Evolutionary conservation across 2,329 filamentous ascomycete species (phyloP), one percentile per base, ranked within the genome.

Genomic region (Trichoderma aggressivum): DNA sequence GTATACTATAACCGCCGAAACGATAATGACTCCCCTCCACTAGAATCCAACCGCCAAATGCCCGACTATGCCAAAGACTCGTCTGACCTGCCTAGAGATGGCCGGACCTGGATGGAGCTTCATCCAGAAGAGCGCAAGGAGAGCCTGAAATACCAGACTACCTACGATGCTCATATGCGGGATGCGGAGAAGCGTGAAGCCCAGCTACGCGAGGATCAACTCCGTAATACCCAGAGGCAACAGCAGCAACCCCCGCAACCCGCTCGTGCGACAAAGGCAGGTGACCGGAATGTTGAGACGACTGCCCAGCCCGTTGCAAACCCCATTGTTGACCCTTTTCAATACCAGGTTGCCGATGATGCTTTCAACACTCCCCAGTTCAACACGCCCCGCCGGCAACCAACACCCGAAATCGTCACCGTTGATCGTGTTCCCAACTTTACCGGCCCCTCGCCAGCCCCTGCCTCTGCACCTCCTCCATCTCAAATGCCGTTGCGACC

Each of bases 361-460:
- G 83, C 84, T n/a, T 87, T 87, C 72, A 79, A 81, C 62, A 85
- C 84, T 11, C 84, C 86, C 3, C 74, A 78, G 36, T 75, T 78
- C 70, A 76, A 78, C 53, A 65, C 71, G 7, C 55, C 77, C 47
- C 81, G 60, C 47, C 39, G 82, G 61, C 83, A 85, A 2, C 74
- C 86, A 72, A 86, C 85, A 5, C 87, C 86, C 7, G 82, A 81
- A 71, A 80, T 89, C 58, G 80, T 86, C 53, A 88, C 86, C 3
- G 83, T 89, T 60, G 84, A 87, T 34, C 83, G 86, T 36, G 86
- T 86, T 74, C 87, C 87, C 7, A 82, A 83, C 63, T 87, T 86
- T 74, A 81, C 83, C 10, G 77, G 81, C 55, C 76, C 53, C 21
- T 21, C 53, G 53, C 55, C 65, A 12, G 32, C 26, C 10, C 21